These are phyloP conservation scores for Elaeagnus macrophylla DNA, from an alignment of 306 rosid genomes.

Conservation along the genomic window DNA sequence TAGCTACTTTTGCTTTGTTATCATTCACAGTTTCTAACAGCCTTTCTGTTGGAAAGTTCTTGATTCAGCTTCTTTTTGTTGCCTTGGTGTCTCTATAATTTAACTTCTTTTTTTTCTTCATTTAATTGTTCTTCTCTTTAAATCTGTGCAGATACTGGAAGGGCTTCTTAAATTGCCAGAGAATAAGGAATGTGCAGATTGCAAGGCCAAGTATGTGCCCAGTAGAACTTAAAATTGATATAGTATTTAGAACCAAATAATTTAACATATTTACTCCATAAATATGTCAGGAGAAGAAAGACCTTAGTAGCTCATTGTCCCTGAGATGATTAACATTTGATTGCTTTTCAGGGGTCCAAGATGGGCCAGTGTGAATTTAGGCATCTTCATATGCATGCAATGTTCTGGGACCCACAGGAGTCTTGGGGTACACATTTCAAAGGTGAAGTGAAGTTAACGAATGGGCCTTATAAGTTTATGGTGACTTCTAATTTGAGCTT, in stretches of 20 bases:
- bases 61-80: neutral
- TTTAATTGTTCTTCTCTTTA: constrained; percentile 15
- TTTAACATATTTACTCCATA: neutral
- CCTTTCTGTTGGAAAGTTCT: neutral
- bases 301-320: constrained; percentile 4
- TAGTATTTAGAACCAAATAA: constrained; percentile 5
- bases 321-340: constrained; percentile 16
- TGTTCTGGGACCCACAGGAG: constrained; percentile 99
- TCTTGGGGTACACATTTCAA: constrained; percentile 94
- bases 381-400: constrained; percentile 98
- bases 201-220: constrained; percentile 90
- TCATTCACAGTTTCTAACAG: neutral
- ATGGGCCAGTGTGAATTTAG: constrained; percentile 99
- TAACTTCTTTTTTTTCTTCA: constrained; percentile 4
- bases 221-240: constrained; percentile 15
- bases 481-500: neutral
- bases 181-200: constrained; percentile 97
- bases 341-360: constrained; percentile 82
- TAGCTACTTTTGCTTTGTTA: neutral
- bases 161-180: constrained; percentile 95
- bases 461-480: neutral
- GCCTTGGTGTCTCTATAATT: neutral
- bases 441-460: constrained; percentile 30
- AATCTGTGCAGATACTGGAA: constrained; percentile 69
- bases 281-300: neutral